Percentiles rank a stretch among this genome's conserved stretches.
Evolutionary conservation across 345 rosid species (phyloP).

Genomic region (Capsella bursapastoris): DNA sequence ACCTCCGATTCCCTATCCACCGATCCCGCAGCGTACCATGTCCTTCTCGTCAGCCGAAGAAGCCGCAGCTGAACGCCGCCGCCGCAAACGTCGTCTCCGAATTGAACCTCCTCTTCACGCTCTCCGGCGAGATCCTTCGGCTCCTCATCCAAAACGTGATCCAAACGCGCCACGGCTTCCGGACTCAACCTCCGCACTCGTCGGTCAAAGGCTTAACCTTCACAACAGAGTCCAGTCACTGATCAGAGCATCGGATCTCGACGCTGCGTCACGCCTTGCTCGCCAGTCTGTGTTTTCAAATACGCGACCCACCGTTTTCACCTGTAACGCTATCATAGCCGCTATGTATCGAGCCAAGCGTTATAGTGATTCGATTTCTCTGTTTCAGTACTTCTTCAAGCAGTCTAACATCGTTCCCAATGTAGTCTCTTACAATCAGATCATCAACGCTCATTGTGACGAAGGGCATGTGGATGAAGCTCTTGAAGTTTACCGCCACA

Average conservation of each 20-base stretch:
- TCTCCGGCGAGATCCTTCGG: slow-evolving; percentile 59
- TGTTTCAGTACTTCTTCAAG: slow-evolving; percentile 77
- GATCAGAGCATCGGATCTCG: slow-evolving; percentile 91
- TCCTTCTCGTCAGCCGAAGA: slow-evolving; percentile 95
- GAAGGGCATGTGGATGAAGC: slow-evolving; percentile 79
- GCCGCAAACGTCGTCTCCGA: slow-evolving; percentile 86
- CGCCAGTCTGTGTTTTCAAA: slow-evolving; percentile 73
- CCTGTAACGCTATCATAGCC: slow-evolving; percentile 94
- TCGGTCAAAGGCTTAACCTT: slow-evolving; percentile 83
- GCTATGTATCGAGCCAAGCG: slow-evolving; percentile 93
- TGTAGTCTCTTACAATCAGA: slow-evolving; percentile 87
- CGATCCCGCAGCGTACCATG: slow-evolving; percentile 50
- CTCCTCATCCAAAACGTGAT: slow-evolving; percentile 69
- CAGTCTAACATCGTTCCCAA: slow-evolving; percentile 86
- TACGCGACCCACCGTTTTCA: slow-evolving; percentile 93
- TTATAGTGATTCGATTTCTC: slow-evolving; percentile 73
- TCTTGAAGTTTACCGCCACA: slow-evolving; percentile 65
- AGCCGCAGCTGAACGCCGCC: slow-evolving; percentile 94
- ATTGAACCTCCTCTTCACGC: slow-evolving; percentile 96
- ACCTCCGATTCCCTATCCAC: slow-evolving; percentile 26
- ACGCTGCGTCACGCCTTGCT: slow-evolving; percentile 83
- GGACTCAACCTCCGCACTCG: slow-evolving; percentile 81
- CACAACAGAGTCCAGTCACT: slow-evolving; percentile 96
- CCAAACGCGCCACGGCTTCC: slow-evolving; percentile 96
- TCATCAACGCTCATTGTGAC: slow-evolving; percentile 89